A percentile compares a stretch with the other conserved stretches of the same genome.
phyloP scores from a whole-genome alignment of 176 grass and related monocot species.

The Cenchrus purpureus region DNA sequence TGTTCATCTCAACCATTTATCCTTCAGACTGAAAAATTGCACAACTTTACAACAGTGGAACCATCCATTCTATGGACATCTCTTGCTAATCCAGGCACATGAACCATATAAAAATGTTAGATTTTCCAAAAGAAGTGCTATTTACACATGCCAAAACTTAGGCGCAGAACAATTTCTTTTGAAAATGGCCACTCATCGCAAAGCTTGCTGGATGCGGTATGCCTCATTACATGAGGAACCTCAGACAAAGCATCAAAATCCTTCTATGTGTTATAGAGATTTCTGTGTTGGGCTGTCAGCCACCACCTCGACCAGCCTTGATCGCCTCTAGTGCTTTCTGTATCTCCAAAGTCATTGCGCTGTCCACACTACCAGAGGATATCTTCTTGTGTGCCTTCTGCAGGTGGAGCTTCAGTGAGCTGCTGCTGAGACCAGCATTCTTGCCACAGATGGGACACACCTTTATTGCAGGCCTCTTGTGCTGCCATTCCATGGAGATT shows the following conservation, averaged over 20 bases:
- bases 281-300: constrained; percentile 52
- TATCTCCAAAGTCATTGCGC: constrained; percentile 76
- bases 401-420: constrained; percentile 92
- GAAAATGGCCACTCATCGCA: not conserved
- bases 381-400: constrained; percentile 83
- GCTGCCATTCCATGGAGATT: constrained; percentile 87
- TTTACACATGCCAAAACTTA: constrained; percentile 6
- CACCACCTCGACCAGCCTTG: constrained; percentile 46
- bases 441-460: constrained; percentile 89
- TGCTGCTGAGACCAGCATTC: constrained; percentile 85
- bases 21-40: not conserved
- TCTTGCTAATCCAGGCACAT: not conserved
- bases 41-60: not conserved
- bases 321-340: constrained; percentile 70
- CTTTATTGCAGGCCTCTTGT: constrained; percentile 74
- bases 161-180: not conserved
- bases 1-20: constrained; percentile 3
- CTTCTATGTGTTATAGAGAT: constrained; percentile 44
- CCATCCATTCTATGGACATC: not conserved
- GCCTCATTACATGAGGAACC: not conserved
- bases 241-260: constrained; percentile 27
- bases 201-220: not conserved
- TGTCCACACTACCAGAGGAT: constrained; percentile 81
- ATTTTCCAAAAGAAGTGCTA: not conserved
- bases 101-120: not conserved